These are phyloP conservation scores for Gilbertella persicaria DNA, from an alignment of 371 early-diverging fungal genomes.

Conservation along the genomic window DNA sequence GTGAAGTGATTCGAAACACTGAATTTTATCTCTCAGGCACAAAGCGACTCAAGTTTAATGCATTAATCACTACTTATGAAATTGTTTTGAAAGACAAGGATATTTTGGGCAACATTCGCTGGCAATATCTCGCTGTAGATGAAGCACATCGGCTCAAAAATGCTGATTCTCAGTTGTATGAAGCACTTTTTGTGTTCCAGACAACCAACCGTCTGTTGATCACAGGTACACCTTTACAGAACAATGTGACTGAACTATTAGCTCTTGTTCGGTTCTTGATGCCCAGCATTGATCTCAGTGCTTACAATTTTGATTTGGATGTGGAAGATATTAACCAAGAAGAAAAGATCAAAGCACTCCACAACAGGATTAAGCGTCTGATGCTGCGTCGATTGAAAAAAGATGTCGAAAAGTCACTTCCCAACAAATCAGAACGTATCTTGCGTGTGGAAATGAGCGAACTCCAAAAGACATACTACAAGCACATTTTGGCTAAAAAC, in stretches of 20 bases:
- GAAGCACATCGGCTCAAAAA: constrained; percentile 94
- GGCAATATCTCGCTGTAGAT: constrained; percentile 89
- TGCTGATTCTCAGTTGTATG: constrained; percentile 85
- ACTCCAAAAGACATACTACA: constrained; percentile 90
- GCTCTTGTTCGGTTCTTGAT: constrained; percentile 82
- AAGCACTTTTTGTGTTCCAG: constrained; percentile 74
- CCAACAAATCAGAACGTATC: constrained; percentile 93
- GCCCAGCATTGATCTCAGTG: constrained; percentile 80
- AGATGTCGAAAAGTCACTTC: constrained; percentile 96
- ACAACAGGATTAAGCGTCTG: constrained; percentile 79
- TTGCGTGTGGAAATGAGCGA: constrained; percentile 92
- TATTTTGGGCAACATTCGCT: constrained; percentile 72
- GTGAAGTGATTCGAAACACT: constrained; percentile 85
- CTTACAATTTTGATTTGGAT: constrained; percentile 56
- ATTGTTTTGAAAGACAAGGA: constrained; percentile 90
- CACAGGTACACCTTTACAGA: constrained; percentile 91
- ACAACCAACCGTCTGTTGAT: constrained; percentile 81
- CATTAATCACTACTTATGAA: constrained; percentile 94
- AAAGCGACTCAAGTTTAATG: constrained; percentile 83
- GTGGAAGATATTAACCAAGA: constrained; percentile 71
- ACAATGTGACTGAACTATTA: constrained; percentile 83
- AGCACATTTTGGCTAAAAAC: constrained; percentile 91
- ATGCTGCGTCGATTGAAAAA: constrained; percentile 96
- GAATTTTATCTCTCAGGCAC: constrained; percentile 78
- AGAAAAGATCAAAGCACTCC: constrained; percentile 84